Conservation (phyloP, 1,284 basidiomycete species). For the Mycena sp. region DNA sequence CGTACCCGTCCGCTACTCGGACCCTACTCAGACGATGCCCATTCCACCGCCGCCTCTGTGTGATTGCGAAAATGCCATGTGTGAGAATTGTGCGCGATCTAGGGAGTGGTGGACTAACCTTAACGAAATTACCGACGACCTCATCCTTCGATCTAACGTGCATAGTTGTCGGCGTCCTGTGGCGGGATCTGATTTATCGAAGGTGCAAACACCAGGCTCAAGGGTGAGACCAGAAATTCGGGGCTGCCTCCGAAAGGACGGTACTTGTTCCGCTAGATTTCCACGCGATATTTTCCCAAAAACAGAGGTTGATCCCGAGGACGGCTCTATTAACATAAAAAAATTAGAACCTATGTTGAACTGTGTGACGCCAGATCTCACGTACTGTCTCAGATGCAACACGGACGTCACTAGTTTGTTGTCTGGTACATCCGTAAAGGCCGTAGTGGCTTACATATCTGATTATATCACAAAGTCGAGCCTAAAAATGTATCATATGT, state of each 20-base stretch:
- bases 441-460: slow-evolving; percentile 41
- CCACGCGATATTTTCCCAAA: slow-evolving; percentile 19
- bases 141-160: neutral
- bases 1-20: neutral
- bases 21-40: neutral
- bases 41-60: neutral
- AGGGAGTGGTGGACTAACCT: neutral
- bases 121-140: neutral
- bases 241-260: slow-evolving; percentile 21
- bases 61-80: neutral
- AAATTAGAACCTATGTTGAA: slow-evolving; percentile 41
- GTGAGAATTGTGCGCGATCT: neutral
- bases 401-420: slow-evolving; percentile 41
- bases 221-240: neutral
- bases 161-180: neutral
- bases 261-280: slow-evolving; percentile 14
- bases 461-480: slow-evolving; percentile 43
- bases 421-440: slow-evolving; percentile 44
- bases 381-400: slow-evolving; percentile 35
- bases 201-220: neutral
- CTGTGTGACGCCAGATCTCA: slow-evolving; percentile 30
- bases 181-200: neutral
- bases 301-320: slow-evolving; percentile 27
- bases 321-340: slow-evolving; percentile 37
- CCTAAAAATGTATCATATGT: slow-evolving; percentile 15